Evolutionary conservation across 208 protist genomes (phyloP), one percentile per base, ranked within the genome.

Genomic region (Crithidia brevicula): DNA sequence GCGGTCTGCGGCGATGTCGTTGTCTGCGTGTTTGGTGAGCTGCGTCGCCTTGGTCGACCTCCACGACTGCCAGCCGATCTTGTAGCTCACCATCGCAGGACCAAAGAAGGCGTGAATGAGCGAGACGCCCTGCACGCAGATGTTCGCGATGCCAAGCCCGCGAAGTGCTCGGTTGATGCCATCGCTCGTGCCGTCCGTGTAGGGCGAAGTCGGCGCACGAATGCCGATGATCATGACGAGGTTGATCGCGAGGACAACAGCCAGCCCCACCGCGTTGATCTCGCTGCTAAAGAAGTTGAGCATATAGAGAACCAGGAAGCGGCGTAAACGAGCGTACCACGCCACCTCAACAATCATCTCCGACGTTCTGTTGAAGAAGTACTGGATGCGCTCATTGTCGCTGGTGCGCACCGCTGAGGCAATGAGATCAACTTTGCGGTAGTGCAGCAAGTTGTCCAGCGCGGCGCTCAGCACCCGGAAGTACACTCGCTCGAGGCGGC

Each of bases 401-500:
- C 80, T 86, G 0, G 80, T 81, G 59, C 85, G 77, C 28, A 81
- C 79, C 1, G 80, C 78, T 36, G 61, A 36, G 15, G 68, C 58
- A 30, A 88, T 88, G 11, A 91, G 30, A 7, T 59, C 20, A 4
- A 77, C 40, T 18, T 67, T 67, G 30, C 72, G 74, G 47, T 64
- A 58, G 18, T 62, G 62, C 38, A 58, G 47, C 45, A 91, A 43
- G 60, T 88, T 86, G 65, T 85, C 74, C 4, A 53, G 20, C 11
- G 77, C 79, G 47, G 73, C 58, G 50, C 52, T 74, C 36, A 86
- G 77, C 13, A 86, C 45, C 4, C 85, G 77, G 58, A 91, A 91
- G 76, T 91, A 91, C n/a, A 85, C 82, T n/a, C 74, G 70, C 74
- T 88, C 85, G 25, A 91, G 76, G 31, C 51, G 46, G 16, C 81